Evolutionary conservation across 1,139 yeast species (phyloP).

Genomic region (Blastobotrys ciferrii): DNA sequence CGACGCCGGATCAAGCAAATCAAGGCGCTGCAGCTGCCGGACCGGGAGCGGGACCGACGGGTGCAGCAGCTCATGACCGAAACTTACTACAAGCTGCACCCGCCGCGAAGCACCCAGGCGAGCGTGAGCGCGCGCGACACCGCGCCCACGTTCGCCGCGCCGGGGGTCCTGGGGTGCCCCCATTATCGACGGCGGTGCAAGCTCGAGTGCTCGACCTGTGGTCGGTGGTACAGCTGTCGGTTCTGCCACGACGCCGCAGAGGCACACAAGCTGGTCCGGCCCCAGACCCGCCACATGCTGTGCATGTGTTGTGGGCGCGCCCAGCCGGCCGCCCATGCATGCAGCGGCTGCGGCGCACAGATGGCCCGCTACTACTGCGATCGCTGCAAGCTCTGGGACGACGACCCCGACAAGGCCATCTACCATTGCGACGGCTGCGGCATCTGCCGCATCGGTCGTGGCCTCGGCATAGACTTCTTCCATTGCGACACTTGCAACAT

Average conservation of each 20-base stretch:
- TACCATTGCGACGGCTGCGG: slow-evolving; percentile 94
- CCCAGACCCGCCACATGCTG: slow-evolving; percentile 62
- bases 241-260: slow-evolving; percentile 62
- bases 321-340: slow-evolving; percentile 65
- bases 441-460: slow-evolving; percentile 85
- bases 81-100: slow-evolving; percentile 49
- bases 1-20: slow-evolving; percentile 52
- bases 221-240: slow-evolving; percentile 75
- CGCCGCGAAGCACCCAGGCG: slow-evolving; percentile 13
- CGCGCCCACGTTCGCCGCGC: slow-evolving; percentile 49
- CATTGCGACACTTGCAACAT: slow-evolving; percentile 91
- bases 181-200: slow-evolving; percentile 87
- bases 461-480: slow-evolving; percentile 82
- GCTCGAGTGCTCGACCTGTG: slow-evolving; percentile 74
- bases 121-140: slow-evolving; percentile 51
- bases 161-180: slow-evolving; percentile 62
- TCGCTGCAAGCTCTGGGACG: slow-evolving; percentile 78
- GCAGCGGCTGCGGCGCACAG: slow-evolving; percentile 51
- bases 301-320: slow-evolving; percentile 80
- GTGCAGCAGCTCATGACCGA: slow-evolving; percentile 81
- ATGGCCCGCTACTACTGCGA: slow-evolving; percentile 77
- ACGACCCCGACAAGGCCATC: slow-evolving; percentile 74
- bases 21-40: slow-evolving; percentile 54
- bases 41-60: slow-evolving; percentile 56
- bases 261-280: slow-evolving; percentile 64